A percentile compares a stretch with the other conserved stretches of the same genome.
Evolutionary conservation across 495 filamentous ascomycete species (phyloP).

Genomic region (Penicillium steckii): DNA sequence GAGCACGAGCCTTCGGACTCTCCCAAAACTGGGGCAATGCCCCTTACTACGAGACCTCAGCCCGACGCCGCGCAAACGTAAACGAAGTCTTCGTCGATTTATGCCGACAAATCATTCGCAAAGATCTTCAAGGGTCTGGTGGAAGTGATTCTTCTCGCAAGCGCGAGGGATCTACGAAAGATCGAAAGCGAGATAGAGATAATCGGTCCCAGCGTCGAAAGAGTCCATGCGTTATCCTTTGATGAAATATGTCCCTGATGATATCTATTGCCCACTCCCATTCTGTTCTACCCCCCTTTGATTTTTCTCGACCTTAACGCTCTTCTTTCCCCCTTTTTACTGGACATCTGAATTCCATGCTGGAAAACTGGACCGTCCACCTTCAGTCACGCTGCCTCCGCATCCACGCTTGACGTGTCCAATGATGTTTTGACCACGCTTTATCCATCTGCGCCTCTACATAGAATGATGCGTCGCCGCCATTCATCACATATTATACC

Average conservation of each 20-base stretch:
- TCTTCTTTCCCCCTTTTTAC: slow-evolving; percentile 1
- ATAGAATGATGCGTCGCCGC: slow-evolving; percentile 26
- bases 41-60: slow-evolving; percentile 94
- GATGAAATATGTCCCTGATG: slow-evolving; percentile 11
- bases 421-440: slow-evolving; percentile 23
- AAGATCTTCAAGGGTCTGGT: slow-evolving; percentile 54
- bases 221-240: slow-evolving; percentile 46
- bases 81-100: slow-evolving; percentile 94
- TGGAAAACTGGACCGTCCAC: not conserved
- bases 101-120: slow-evolving; percentile 85
- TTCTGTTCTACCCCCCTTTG: not conserved
- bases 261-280: not conserved
- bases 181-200: slow-evolving; percentile 33
- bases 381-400: slow-evolving; percentile 18
- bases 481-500: slow-evolving; percentile 22
- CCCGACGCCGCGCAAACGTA: slow-evolving; percentile 81
- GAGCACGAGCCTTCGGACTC: slow-evolving; percentile 79
- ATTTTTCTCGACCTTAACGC: not conserved
- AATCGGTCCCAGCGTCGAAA: slow-evolving; percentile 30
- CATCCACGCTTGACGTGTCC: slow-evolving; percentile 23
- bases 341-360: not conserved
- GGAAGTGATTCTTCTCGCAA: slow-evolving; percentile 40
- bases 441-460: slow-evolving; percentile 21
- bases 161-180: slow-evolving; percentile 35
- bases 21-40: slow-evolving; percentile 86